Conservation (phyloP, 2,329 filamentous ascomycete genomes). For the Aspergillus uvarum region DNA sequence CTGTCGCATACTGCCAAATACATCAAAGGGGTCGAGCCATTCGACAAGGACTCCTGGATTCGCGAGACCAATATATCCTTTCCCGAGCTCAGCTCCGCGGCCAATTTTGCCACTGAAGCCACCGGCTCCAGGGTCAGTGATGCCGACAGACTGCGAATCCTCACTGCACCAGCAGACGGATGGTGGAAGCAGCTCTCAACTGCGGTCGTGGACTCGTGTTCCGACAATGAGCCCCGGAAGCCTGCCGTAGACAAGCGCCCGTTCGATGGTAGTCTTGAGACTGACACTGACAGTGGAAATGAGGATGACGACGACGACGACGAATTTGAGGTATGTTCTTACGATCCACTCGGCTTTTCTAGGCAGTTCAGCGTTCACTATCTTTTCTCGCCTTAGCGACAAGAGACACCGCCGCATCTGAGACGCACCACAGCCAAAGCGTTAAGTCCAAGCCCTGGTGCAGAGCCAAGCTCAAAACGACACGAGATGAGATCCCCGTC, state of each 20-base stretch:
- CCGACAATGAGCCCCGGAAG: slow-evolving; percentile 5
- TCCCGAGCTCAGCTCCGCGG: slow-evolving; percentile 22
- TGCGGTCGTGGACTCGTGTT: background rate
- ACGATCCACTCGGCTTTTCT: background rate
- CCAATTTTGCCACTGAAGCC: slow-evolving; percentile 28
- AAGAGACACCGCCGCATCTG: slow-evolving; percentile 36
- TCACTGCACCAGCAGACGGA: slow-evolving; percentile 22
- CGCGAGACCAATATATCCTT: slow-evolving; percentile 24
- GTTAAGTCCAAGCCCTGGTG: background rate
- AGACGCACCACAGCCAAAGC: slow-evolving; percentile 17
- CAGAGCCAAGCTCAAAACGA: slow-evolving; percentile 12
- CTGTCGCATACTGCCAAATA: slow-evolving; percentile 54
- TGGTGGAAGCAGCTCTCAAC: slow-evolving; percentile 37
- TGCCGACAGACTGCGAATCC: slow-evolving; percentile 7
- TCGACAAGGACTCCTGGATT: slow-evolving; percentile 52
- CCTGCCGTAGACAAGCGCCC: background rate
- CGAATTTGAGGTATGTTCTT: slow-evolving; percentile 39
- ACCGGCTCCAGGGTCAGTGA: slow-evolving; percentile 11
- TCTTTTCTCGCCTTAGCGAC: slow-evolving; percentile 27
- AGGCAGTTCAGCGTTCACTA: background rate
- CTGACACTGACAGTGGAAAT: slow-evolving; percentile 25
- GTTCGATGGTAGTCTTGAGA: slow-evolving; percentile 7
- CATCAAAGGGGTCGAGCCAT: slow-evolving; percentile 56
- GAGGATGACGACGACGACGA: slow-evolving; percentile 39
- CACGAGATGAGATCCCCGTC: slow-evolving; percentile 4